A percentile compares a stretch with the other conserved stretches of the same genome.
Evolutionary conservation across 2,329 filamentous ascomycete genomes (phyloP).

Genomic region (Ophiostoma angusticollis): DNA sequence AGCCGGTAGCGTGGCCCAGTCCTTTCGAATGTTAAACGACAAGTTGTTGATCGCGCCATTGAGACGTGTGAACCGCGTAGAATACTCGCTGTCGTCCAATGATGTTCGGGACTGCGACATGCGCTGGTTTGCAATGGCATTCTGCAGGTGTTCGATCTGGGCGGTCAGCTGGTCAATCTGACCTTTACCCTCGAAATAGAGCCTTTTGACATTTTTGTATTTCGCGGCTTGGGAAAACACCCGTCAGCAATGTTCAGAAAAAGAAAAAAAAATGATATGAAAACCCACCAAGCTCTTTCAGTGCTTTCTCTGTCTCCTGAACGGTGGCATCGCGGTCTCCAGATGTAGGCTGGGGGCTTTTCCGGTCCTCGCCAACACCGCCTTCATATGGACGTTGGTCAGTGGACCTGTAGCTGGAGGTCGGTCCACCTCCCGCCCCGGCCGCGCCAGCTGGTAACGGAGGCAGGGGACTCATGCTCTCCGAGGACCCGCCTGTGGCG

Average conservation of each 20-base stretch:
- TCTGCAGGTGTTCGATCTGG: slow-evolving; percentile 89
- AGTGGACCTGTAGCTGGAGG: slow-evolving; percentile 21
- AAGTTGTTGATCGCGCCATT: slow-evolving; percentile 92
- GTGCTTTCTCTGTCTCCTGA: slow-evolving; percentile 38
- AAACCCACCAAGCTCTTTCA: slow-evolving; percentile 43
- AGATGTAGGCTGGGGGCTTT: slow-evolving; percentile 41
- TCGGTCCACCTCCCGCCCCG: slow-evolving; percentile 22
- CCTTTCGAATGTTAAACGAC: slow-evolving; percentile 90
- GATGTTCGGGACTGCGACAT: slow-evolving; percentile 89
- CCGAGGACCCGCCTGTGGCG: slow-evolving; percentile 11
- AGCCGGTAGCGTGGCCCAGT: slow-evolving; percentile 69
- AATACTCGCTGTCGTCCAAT: slow-evolving; percentile 90
- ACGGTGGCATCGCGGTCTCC: slow-evolving; percentile 25
- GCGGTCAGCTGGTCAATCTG: slow-evolving; percentile 80
- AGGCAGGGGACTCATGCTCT: slow-evolving; percentile 29
- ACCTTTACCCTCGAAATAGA: slow-evolving; percentile 90
- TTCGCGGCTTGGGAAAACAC: slow-evolving; percentile 49
- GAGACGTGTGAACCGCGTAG: slow-evolving; percentile 74
- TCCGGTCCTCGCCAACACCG: slow-evolving; percentile 35
- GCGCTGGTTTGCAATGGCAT: slow-evolving; percentile 91
- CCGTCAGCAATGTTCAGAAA: no score
- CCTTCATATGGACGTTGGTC: slow-evolving; percentile 33
- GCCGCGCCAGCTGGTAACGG: slow-evolving; percentile 15
- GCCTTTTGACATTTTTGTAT: slow-evolving; percentile 95
- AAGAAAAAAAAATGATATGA: slow-evolving; percentile 5